phyloP scores from a whole-genome alignment of 1,139 yeast genomes.

The Martiniozyma asiatica region DNA sequence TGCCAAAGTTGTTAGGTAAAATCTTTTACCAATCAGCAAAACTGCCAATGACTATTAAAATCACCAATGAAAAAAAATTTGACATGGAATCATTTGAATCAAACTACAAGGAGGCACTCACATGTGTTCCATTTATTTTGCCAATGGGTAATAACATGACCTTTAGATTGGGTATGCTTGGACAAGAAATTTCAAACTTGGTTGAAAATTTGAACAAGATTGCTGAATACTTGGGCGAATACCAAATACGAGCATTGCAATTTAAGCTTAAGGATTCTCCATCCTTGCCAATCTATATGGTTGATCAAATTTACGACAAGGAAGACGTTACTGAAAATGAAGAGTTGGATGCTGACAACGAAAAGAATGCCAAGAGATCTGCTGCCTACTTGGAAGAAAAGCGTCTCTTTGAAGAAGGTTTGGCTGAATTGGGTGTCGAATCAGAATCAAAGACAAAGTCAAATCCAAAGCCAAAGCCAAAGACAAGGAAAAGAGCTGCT shows the following conservation, averaged over 20 bases:
- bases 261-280: conserved; percentile 68
- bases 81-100: conserved; percentile 45
- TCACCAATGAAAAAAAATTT: conserved; percentile 24
- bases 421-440: conserved; percentile 69
- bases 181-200: conserved; percentile 25
- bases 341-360: conserved; percentile 6
- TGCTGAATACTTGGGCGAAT: conserved; percentile 33
- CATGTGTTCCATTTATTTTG: conserved; percentile 50
- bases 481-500: conserved; percentile 3
- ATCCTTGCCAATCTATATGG: conserved; percentile 68
- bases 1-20: conserved; percentile 79
- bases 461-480: conserved; percentile 3
- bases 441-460: conserved; percentile 30
- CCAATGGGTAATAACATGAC: conserved; percentile 66
- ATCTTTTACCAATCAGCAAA: conserved; percentile 53
- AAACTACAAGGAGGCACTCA: conserved; percentile 46
- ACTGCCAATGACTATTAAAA: conserved; percentile 60
- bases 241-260: conserved; percentile 47
- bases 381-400: too few species aligned
- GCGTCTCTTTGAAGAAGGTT: conserved; percentile 59
- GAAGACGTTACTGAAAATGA: conserved; percentile 25
- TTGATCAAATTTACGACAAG: conserved; percentile 44
- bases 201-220: conserved; percentile 48
- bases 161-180: conserved; percentile 54
- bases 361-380: conserved; percentile 24